Conservation (phyloP, 352 stramenopile genomes). For the Pythium rishiriense region DNA sequence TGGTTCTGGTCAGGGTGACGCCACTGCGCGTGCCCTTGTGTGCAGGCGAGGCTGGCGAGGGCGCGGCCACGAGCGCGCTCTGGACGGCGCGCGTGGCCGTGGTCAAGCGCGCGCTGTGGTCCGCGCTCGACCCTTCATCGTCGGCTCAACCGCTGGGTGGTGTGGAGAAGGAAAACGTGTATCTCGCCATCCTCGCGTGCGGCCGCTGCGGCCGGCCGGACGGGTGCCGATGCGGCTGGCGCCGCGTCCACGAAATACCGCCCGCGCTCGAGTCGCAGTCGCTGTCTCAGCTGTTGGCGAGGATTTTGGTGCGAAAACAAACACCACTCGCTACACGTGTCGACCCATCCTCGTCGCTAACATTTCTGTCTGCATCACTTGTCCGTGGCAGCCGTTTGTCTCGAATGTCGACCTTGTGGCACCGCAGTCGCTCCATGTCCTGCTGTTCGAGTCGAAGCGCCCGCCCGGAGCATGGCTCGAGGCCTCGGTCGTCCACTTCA, state of each 20-base stretch:
- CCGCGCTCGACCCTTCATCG: too few relatives aligned
- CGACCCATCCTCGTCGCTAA: too few relatives aligned
- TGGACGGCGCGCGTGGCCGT: constrained; percentile 28
- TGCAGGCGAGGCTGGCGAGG: neutral
- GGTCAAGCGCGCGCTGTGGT: constrained; percentile 37
- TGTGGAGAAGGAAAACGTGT: neutral
- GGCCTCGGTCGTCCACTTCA: constrained; percentile 32
- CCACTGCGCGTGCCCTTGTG: constrained; percentile 7
- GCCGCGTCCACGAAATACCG: constrained; percentile 19
- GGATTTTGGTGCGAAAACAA: constrained; percentile 24
- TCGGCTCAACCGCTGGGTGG: too few relatives aligned
- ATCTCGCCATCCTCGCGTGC: constrained; percentile 21
- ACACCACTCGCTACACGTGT: too few relatives aligned
- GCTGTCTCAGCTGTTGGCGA: constrained; percentile 17
- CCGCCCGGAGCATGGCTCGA: constrained; percentile 30
- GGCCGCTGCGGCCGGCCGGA: constrained; percentile 5
- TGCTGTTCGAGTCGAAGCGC: constrained; percentile 33
- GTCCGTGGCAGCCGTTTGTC: neutral
- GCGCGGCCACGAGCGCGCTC: constrained; percentile 11
- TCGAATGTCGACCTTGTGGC: neutral
- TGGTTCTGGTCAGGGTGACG: constrained; percentile 17
- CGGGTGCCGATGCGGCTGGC: constrained; percentile 26
- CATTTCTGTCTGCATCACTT: neutral
- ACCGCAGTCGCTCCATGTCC: constrained; percentile 15
- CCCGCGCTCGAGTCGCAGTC: constrained; percentile 13